A percentile compares a stretch with the other conserved stretches of the same genome.
Conservation (phyloP, 805 yeast species). For the Blastobotrys peoriensis region DNA sequence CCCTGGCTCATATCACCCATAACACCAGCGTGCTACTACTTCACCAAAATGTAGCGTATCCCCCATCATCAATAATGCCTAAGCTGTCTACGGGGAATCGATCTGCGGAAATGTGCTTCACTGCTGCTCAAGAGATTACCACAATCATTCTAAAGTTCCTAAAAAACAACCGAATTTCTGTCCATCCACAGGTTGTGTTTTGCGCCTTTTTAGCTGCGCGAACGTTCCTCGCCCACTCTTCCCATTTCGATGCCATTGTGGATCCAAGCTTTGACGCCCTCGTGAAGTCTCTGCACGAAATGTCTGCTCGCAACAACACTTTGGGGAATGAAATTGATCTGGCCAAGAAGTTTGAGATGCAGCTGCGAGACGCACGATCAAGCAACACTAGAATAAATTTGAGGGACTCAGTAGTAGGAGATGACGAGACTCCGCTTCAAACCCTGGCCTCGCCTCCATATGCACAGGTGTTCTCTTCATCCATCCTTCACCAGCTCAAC, state of each 20-base stretch:
- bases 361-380: slow-evolving; percentile 7
- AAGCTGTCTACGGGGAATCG: slow-evolving; percentile 4
- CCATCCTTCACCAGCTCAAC: no score
- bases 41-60: slow-evolving; percentile 4
- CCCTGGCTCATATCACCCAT: slow-evolving; percentile 7
- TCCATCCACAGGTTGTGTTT: neutral
- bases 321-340: slow-evolving; percentile 6
- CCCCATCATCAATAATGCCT: slow-evolving; percentile 1
- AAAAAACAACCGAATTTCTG: neutral
- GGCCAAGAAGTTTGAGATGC: slow-evolving; percentile 13
- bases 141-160: neutral
- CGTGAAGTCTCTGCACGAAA: slow-evolving; percentile 9
- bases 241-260: neutral
- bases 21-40: slow-evolving; percentile 3
- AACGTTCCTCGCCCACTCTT: neutral
- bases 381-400: neutral
- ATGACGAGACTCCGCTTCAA: neutral
- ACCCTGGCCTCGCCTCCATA: neutral
- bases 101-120: slow-evolving; percentile 1
- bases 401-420: neutral
- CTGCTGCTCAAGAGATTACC: slow-evolving; percentile 1
- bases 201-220: neutral
- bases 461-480: neutral
- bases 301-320: slow-evolving; percentile 14
- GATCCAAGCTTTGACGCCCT: slow-evolving; percentile 9